Percentiles rank a stretch among this genome's conserved stretches.
These are phyloP conservation scores for Ganoderma lingzhi DNA, from an alignment of 1,284 basidiomycete species.

Conservation along the genomic window DNA sequence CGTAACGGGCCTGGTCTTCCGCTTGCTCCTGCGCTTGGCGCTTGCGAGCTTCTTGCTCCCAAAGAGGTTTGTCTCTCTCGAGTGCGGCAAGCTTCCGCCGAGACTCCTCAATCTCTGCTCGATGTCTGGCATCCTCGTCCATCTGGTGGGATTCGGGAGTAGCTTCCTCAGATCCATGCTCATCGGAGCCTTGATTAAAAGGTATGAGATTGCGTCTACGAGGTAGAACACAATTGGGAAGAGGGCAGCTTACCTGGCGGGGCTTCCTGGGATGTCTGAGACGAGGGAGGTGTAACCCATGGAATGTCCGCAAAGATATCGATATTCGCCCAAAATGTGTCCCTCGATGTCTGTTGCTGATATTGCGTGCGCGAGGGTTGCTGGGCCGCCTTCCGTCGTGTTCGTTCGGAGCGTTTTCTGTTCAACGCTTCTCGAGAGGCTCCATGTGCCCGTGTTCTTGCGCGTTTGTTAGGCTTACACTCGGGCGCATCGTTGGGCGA, in stretches of 20 bases:
- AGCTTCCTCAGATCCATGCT: neutral
- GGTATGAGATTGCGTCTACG: neutral
- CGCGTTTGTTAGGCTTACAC: conserved; percentile 26
- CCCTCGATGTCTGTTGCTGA: neutral
- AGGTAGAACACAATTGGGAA: neutral
- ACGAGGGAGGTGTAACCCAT: conserved; percentile 20
- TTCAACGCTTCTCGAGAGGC: conserved; percentile 49
- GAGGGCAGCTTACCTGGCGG: conserved; percentile 6
- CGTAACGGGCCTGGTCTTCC: conserved; percentile 51
- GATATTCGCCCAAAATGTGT: conserved; percentile 51
- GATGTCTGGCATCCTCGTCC: conserved; percentile 48
- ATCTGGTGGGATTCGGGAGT: conserved; percentile 14
- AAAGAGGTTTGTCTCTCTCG: conserved; percentile 68
- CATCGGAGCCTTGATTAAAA: conserved; percentile 2
- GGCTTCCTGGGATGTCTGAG: conserved; percentile 13
- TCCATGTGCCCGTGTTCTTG: conserved; percentile 40
- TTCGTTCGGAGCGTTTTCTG: conserved; percentile 47
- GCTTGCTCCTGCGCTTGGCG: conserved; percentile 54
- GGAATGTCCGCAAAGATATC: conserved; percentile 43
- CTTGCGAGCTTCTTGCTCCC: conserved; percentile 59
- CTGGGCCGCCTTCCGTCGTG: conserved; percentile 37
- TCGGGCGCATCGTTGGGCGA: neutral
- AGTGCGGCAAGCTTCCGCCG: conserved; percentile 73
- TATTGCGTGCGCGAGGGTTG: conserved; percentile 40
- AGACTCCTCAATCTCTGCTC: conserved; percentile 66